Evolutionary conservation across 495 filamentous ascomycete genomes (phyloP).

Genomic region (Trichoderma erinaceum): DNA sequence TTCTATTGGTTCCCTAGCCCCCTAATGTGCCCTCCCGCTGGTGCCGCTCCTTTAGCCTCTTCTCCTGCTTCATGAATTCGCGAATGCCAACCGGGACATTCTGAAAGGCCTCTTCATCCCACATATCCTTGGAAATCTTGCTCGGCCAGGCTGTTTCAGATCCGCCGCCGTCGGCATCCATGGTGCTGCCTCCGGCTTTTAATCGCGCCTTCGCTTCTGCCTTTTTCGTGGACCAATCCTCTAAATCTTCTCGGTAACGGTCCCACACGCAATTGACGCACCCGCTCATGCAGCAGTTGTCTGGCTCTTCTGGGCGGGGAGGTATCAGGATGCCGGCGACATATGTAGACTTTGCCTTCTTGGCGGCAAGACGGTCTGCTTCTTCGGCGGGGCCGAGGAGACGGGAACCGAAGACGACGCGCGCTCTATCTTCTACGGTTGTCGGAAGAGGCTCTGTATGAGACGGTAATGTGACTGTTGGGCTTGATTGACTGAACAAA

Average conservation of each 20-base stretch:
- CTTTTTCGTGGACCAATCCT: conserved; percentile 67
- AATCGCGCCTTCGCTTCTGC: conserved; percentile 48
- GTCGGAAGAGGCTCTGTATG: conserved; percentile 29
- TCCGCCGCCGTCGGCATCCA: conserved; percentile 79
- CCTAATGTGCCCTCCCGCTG: conserved; percentile 36
- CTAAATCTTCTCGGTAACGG: conserved; percentile 78
- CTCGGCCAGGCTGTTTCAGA: conserved; percentile 59
- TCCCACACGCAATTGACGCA: conserved; percentile 99
- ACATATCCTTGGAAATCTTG: conserved; percentile 37
- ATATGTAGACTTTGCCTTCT: conserved; percentile 44
- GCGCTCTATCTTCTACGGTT: conserved; percentile 49
- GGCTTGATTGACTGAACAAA: conserved; percentile 22
- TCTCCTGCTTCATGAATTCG: conserved; percentile 97
- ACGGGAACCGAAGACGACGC: conserved; percentile 70
- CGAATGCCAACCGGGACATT: conserved; percentile 87
- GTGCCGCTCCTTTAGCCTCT: conserved; percentile 75
- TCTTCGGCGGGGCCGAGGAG: conserved; percentile 60
- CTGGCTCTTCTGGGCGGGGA: conserved; percentile 79
- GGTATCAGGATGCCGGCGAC: conserved; percentile 79
- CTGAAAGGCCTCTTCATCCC: conserved; percentile 62
- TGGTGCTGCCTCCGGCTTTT: conserved; percentile 38
- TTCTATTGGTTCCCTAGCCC: conserved; percentile 21
- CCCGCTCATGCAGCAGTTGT: conserved; percentile 98
- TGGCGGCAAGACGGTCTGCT: conserved; percentile 55
- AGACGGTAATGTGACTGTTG: conserved; percentile 21